Evolutionary conservation across 768 basidiomycete species (phyloP).

Genomic region (Mycena haematopus): DNA sequence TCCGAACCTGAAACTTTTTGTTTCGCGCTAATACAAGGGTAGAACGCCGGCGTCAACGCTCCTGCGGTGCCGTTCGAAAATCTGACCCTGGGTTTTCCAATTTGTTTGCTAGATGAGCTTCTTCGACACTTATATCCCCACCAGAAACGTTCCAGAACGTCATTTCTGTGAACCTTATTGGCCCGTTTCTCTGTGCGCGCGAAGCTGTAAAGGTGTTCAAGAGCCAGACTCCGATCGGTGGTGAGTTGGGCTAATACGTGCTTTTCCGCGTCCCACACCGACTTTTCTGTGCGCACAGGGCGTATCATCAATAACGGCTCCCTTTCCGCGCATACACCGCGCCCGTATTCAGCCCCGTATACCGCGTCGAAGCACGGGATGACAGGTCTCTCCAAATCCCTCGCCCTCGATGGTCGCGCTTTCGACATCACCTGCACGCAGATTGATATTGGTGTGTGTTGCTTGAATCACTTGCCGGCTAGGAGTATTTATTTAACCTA

Average conservation of each 20-base stretch:
- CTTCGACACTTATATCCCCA: neutral
- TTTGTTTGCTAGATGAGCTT: neutral
- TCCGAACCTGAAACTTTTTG: constrained; percentile 34
- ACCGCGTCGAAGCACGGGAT: constrained; percentile 85
- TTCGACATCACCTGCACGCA: constrained; percentile 81
- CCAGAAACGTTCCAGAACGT: constrained; percentile 64
- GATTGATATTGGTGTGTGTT: constrained; percentile 72
- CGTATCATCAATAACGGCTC: constrained; percentile 90
- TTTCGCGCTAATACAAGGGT: neutral
- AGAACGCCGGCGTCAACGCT: constrained; percentile 79
- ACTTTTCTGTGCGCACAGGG: constrained; percentile 49
- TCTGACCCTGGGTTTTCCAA: constrained; percentile 46
- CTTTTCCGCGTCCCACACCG: neutral
- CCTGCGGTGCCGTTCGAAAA: constrained; percentile 62
- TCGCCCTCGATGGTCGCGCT: constrained; percentile 76
- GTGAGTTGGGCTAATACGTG: constrained; percentile 41
- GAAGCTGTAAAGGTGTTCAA: constrained; percentile 81
- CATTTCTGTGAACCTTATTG: constrained; percentile 74
- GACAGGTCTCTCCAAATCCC: constrained; percentile 75
- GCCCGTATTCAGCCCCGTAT: constrained; percentile 70
- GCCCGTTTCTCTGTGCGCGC: constrained; percentile 76
- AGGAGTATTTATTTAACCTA: neutral
- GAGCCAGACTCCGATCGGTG: constrained; percentile 62
- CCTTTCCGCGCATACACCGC: constrained; percentile 72
- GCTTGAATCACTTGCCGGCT: neutral